A percentile compares a stretch with the other conserved stretches of the same genome.
Evolutionary conservation across 768 basidiomycete genomes (phyloP).

Genomic region (Chlorophyllum brunneum): DNA sequence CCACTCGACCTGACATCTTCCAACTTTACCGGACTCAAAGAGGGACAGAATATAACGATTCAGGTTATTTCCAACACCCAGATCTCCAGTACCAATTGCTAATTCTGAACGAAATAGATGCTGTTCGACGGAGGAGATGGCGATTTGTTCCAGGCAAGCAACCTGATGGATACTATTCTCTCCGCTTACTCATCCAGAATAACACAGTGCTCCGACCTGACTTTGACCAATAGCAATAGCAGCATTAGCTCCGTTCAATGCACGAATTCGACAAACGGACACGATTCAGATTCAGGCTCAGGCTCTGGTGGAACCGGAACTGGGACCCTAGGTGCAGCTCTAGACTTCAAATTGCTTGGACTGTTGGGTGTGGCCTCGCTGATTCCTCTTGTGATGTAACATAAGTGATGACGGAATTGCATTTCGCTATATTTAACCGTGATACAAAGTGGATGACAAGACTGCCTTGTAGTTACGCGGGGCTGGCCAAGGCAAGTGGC

Average conservation of each 20-base stretch:
- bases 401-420: not conserved
- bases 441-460: too few species aligned
- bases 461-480: too few species aligned
- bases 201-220: slow-evolving; percentile 69
- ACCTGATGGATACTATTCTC: slow-evolving; percentile 13
- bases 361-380: slow-evolving; percentile 8
- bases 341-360: slow-evolving; percentile 1
- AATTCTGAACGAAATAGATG: not conserved
- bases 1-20: slow-evolving; percentile 50
- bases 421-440: too few species aligned
- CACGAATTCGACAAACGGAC: slow-evolving; percentile 26
- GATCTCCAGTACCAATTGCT: not conserved
- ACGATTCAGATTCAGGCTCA: slow-evolving; percentile 9
- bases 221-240: slow-evolving; percentile 48
- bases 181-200: not conserved
- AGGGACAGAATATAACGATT: slow-evolving; percentile 71
- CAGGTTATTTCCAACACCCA: slow-evolving; percentile 37
- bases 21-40: slow-evolving; percentile 39
- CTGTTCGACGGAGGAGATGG: slow-evolving; percentile 60
- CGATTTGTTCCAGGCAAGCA: slow-evolving; percentile 55
- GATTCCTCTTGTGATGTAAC: slow-evolving; percentile 17
- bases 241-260: slow-evolving; percentile 41
- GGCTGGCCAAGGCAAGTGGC: too few species aligned
- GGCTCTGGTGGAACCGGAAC: slow-evolving; percentile 12
- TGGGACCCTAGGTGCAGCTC: slow-evolving; percentile 7